These are phyloP conservation scores for Agaricus sinodeliciosus DNA, from an alignment of 768 basidiomycete species.

Conservation along the genomic window DNA sequence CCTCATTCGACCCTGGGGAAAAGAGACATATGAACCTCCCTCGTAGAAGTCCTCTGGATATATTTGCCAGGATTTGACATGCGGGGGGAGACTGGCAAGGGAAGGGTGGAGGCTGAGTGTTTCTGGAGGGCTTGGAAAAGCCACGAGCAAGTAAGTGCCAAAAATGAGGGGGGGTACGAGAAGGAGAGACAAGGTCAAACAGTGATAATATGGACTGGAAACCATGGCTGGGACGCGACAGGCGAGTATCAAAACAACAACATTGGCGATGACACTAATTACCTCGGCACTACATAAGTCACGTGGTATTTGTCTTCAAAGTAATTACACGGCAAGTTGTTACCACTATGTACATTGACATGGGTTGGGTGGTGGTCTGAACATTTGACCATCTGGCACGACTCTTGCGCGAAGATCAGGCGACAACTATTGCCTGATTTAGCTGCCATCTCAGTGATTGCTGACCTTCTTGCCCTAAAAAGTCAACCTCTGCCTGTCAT, in stretches of 20 bases:
- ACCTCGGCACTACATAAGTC: background rate
- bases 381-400: no score
- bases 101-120: conserved; percentile 47
- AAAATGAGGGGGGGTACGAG: conserved; percentile 56
- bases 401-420: no score
- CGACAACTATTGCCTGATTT: no score
- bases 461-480: no score
- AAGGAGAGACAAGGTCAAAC: conserved; percentile 49
- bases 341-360: no score
- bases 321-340: no score
- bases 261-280: no score
- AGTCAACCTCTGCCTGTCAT: no score
- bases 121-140: conserved; percentile 57
- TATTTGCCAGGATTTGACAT: conserved; percentile 55
- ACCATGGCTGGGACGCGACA: conserved; percentile 18
- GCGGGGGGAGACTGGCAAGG: conserved; percentile 50
- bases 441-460: no score
- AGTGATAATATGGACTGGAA: conserved; percentile 31
- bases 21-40: conserved; percentile 54
- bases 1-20: conserved; percentile 64
- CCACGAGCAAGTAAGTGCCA: conserved; percentile 52
- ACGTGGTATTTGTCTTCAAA: background rate
- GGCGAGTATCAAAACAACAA: background rate
- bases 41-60: conserved; percentile 68
- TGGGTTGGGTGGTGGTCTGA: no score